phyloP scores from a whole-genome alignment of 1,284 basidiomycete genomes.

The Inonotus obliquus region DNA sequence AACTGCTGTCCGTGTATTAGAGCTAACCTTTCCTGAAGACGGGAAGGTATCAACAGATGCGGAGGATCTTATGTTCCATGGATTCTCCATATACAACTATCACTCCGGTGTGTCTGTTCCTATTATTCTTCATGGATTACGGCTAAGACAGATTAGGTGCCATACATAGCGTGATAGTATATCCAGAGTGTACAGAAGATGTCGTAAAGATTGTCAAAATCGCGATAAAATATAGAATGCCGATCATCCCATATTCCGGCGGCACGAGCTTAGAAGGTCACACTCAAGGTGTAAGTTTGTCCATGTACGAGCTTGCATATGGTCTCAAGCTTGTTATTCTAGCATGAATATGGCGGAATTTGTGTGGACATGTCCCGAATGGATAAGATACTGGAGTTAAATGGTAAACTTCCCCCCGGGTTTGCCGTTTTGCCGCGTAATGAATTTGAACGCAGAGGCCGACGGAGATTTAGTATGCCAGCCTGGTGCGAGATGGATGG shows the following conservation, averaged over 20 bases:
- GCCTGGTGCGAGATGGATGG: constrained; percentile 83
- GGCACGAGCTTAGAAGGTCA: constrained; percentile 66
- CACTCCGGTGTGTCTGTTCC: constrained; percentile 41
- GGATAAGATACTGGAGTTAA: constrained; percentile 77
- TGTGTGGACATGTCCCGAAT: constrained; percentile 79
- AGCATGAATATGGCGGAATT: constrained; percentile 39
- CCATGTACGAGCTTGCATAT: background rate
- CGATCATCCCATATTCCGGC: constrained; percentile 65
- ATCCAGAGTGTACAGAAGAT: constrained; percentile 56
- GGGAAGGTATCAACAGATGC: constrained; percentile 49
- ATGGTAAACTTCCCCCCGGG: constrained; percentile 41
- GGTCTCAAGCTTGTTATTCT: constrained; percentile 11
- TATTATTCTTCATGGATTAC: background rate
- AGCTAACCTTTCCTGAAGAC: constrained; percentile 32
- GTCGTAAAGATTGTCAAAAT: constrained; percentile 65
- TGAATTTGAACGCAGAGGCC: constrained; percentile 41
- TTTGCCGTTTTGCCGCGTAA: constrained; percentile 1
- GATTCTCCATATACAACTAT: constrained; percentile 53
- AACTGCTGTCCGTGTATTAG: constrained; percentile 46
- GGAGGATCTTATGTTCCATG: constrained; percentile 51
- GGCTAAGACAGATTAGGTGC: constrained; percentile 29
- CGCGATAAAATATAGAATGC: constrained; percentile 62
- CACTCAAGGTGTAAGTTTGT: constrained; percentile 25
- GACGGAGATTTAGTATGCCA: constrained; percentile 83
- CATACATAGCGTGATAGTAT: constrained; percentile 49